A percentile compares a stretch with the other conserved stretches of the same genome.
Conservation (phyloP, 176 grass and related monocot genomes). For the Cenchrus purpureus region DNA sequence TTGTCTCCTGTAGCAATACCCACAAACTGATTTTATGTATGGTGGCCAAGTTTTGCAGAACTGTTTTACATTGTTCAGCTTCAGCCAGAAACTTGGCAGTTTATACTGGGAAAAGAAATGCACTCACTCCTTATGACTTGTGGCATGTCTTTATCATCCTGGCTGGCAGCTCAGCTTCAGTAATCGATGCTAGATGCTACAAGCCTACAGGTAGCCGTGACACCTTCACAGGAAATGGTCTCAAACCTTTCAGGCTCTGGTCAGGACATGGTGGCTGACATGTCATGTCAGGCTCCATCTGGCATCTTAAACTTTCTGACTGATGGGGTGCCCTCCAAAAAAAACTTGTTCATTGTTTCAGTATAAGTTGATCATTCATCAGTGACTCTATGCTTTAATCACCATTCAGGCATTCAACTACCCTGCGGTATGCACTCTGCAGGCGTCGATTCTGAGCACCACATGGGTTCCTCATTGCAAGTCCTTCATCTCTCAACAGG, state of each 20-base stretch:
- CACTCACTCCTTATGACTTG: not conserved
- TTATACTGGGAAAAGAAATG: not conserved
- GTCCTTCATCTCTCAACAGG: not conserved
- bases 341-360: not conserved
- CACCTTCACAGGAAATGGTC: not conserved
- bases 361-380: not conserved
- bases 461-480: not conserved
- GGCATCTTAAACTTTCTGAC: not conserved
- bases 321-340: too few relatives aligned
- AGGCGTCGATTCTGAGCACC: not conserved
- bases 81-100: not conserved
- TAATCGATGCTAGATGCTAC: not conserved
- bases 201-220: conserved; percentile 1
- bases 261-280: not conserved
- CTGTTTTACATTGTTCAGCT: not conserved
- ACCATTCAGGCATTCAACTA: not conserved
- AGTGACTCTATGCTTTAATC: not conserved
- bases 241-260: not conserved
- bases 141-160: not conserved
- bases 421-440: not conserved
- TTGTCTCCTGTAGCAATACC: not conserved
- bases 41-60: too few relatives aligned
- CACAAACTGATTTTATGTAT: not conserved
- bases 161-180: not conserved
- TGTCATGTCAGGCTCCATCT: conserved; percentile 26